Base-by-base conservation (phyloP, 2,329 filamentous ascomycete genomes). In the Cladosporium halotolerans region DNA sequence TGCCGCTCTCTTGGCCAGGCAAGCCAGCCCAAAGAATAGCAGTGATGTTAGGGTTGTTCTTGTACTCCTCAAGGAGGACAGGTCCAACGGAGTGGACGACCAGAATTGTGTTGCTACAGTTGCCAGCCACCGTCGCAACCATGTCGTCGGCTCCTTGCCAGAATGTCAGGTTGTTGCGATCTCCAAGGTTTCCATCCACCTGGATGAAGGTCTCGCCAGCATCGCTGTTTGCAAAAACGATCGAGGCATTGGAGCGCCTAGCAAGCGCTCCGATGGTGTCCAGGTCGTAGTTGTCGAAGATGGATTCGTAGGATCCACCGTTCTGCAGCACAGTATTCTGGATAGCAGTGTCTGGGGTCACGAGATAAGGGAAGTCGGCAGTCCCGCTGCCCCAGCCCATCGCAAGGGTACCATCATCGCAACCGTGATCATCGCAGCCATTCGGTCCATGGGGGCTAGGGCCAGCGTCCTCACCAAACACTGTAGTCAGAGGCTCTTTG, bases 31-130 rank as follows among this genome's bases (percentile, higher is more conserved):
- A 91, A 1, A 93, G 67, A 45, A 93, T 88, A 41, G 87, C 89
- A 0, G 87, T 89, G 46, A 93, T 76, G 68, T 93, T 93, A 23
- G 81, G 79, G 68, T 81, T 82, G 53, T 85, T 72, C 61, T 86
- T 82, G 77, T 83, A 90, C 11, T 88, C 80, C 3, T 82, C 81
- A 16, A 96, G 69, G 1, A 93, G 72, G 2, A 92, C 86, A 1
- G 89, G 83, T 0, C 89, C 89, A 2, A 84, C 80, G 1, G 86
- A 88, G 73, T 96, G 91, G 51, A 96, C 85, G 55, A 96, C 82
- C 10, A 96, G 86, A 55, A 96, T 85, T 10, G 89, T 95, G 77
- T 95, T 95, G 72, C 84, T 82, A 75, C 85, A 89, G 57, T 82
- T 67, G 9, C 83, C 76, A 1, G 88, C 83, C 10, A 95, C 88